A percentile compares a stretch with the other conserved stretches of the same genome.
Conservation (phyloP, 75 land plant species). For the Pinus tabuliformis region DNA sequence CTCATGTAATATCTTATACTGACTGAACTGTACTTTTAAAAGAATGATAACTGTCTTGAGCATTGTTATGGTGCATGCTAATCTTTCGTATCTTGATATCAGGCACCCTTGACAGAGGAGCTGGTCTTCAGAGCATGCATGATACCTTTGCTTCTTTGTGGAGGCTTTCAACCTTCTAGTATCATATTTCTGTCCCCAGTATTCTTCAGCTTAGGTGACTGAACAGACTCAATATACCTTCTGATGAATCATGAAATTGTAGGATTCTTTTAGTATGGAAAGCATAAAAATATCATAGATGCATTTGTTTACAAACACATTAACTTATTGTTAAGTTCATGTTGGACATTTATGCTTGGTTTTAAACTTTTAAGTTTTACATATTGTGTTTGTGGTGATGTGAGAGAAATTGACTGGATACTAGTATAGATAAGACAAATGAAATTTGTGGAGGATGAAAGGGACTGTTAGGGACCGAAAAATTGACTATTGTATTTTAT, state of each 20-base stretch:
- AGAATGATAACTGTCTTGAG: not conserved
- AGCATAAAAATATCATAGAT: not conserved
- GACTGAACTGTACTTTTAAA: not conserved
- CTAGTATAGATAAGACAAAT: not conserved
- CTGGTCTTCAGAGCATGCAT: slow-evolving; percentile 97
- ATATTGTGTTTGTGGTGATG: not conserved
- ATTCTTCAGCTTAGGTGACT: slow-evolving; percentile 81
- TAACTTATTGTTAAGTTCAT: not conserved
- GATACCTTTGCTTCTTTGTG: slow-evolving; percentile 90
- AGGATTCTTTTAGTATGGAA: not conserved
- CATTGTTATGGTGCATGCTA: not conserved
- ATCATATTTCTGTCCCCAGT: slow-evolving; percentile 70
- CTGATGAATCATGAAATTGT: not conserved
- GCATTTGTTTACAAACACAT: not conserved
- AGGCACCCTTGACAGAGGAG: slow-evolving; percentile 97
- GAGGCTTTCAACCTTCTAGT: slow-evolving; percentile 52
- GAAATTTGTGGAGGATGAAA: not conserved
- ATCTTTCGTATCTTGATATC: slow-evolving; percentile 10
- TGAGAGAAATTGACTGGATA: slow-evolving; percentile 5
- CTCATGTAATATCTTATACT: not conserved
- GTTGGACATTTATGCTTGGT: not conserved
- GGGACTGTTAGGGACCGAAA: not conserved
- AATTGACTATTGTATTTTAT: not conserved
- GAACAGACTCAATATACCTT: slow-evolving; percentile 1
- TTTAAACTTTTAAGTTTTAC: no score